Base-by-base conservation (phyloP, 305 asterid species). In the Fraxinus albicans region DNA sequence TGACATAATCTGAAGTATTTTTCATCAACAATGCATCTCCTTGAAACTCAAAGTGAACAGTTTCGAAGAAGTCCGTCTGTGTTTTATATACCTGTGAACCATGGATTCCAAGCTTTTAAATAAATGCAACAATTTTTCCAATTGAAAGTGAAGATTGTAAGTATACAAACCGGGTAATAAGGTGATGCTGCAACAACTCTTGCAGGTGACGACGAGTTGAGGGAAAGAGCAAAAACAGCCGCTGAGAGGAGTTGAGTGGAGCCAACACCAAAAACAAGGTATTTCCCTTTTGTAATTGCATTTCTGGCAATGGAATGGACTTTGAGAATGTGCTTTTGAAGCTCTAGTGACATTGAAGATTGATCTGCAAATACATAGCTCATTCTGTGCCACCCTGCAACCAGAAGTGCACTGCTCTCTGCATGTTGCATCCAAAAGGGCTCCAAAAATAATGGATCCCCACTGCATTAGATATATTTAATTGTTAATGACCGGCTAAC, bases 301-400 rank as follows among this genome's bases (percentile, higher is more conserved):
- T 93, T 94, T 79, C 75, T 87, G 47, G 92, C 86, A 3, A 84
- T 13, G 7, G 60, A 60, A 36, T 94, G 97, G n/a, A 91, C 44
- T 60, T 44, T 74, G 5, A 90, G 90, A 15, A 94, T 90, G 60
- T 78, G 85, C 6, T 44, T 65, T 27, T 84, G 87, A 13, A 94
- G 94, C 78, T 87, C 84, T 2, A 75, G 55, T 25, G 97, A 94
- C 80, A 89, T 47, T 70, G 0, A 2, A 33, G 88, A 12, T 0
- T 38, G 8, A 40, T 85, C 90, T 1, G 79, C 3, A 35, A 81
- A 94, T 0, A 0, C 0, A 72, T 94, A 93, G 86, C 97, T 88
- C 98, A 93, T 93, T 81, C 98, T 82, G 72, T 91, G 97, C 95
- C 98, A 92, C 7, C 95, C 95, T 31, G 93, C 25, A 3, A 92